Conservation (phyloP, 2,329 filamentous ascomycete species). For the Esteya vermicola region DNA sequence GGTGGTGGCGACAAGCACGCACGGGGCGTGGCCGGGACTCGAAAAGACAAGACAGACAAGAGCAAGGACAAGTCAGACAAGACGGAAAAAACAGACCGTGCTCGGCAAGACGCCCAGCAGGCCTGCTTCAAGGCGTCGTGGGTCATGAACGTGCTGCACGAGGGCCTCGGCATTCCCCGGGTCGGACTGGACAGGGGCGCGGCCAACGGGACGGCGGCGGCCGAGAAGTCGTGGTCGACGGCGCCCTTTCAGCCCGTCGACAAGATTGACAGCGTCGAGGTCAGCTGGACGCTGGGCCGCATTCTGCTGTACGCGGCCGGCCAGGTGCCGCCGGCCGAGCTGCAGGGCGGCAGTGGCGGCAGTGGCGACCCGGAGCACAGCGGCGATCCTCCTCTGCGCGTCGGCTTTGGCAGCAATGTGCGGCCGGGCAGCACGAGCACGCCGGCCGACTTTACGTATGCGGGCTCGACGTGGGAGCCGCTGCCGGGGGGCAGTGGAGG, state of each 20-base stretch:
- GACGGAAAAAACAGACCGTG: constrained; percentile 47
- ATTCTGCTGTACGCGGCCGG: constrained; percentile 92
- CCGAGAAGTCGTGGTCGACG: too few species aligned
- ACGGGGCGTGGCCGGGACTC: too few species aligned
- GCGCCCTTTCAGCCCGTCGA: constrained; percentile 87
- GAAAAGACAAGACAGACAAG: constrained; percentile 40
- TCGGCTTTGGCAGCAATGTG: constrained; percentile 87
- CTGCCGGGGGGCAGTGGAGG: constrained; percentile 36
- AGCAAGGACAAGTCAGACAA: background rate
- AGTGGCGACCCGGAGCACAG: constrained; percentile 28
- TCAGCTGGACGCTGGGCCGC: constrained; percentile 94
- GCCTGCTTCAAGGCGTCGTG: constrained; percentile 97
- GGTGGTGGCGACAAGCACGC: too few species aligned
- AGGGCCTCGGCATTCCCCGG: constrained; percentile 86
- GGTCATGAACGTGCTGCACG: constrained; percentile 92
- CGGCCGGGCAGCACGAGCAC: constrained; percentile 35
- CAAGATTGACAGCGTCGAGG: constrained; percentile 80
- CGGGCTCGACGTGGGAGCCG: constrained; percentile 41
- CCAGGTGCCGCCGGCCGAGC: constrained; percentile 59
- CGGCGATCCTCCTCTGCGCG: too few species aligned
- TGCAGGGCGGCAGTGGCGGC: background rate
- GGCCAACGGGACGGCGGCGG: too few species aligned
- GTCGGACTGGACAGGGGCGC: constrained; percentile 76
- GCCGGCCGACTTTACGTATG: constrained; percentile 71
- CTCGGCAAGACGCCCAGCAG: constrained; percentile 65